Base-by-base conservation (phyloP, 331 rosid genomes). In the Acacia pycnantha region DNA sequence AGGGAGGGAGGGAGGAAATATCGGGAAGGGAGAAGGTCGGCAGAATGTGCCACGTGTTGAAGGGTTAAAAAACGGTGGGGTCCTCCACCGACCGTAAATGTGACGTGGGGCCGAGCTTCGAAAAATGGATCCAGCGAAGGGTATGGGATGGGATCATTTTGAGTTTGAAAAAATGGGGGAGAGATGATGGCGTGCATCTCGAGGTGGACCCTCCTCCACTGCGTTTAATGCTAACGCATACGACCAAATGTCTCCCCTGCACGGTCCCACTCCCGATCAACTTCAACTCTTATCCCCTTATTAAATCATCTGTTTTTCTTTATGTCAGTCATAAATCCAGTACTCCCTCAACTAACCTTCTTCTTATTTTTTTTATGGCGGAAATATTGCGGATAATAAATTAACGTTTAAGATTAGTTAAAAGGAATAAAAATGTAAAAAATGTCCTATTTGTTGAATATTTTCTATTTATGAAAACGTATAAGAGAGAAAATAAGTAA, bases 21-120 rank as follows among this genome's bases (percentile, higher is more conserved):
- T 40, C 29, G 31, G 74, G 13, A 40, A 70, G 11, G 1, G 69
- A 16, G 56, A 3, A 43, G 47, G 59, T 72, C 77, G 64, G 77
- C 27, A 2, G 31, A 13, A 19, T 43, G 1, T 12, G 85, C 15
- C 88, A 86, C 89, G 90, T 84, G 87, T 79, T 44, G 22, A 0
- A 0, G 19, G 1, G 11, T 3, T 29, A 4, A 43, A 43, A 9
- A 13, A 13, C 46, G 70, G 56, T 76, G 79, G 12, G 5, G 81
- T 14, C 22, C 31, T 79, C 54, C 81, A 81, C 92, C 86, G 88
- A 78, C 85, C 72, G 1, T 7, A 1, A 13, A 7, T 6, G 56
- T n/a, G 56, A n/a, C 1, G 61, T 73, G 11, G 77, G 64, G 0
- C 43, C 62, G 16, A 22, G 3, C 10, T 27, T 73, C 18, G 3